These are phyloP conservation scores for Magnaporthiopsis incrustans DNA, from an alignment of 2,329 filamentous ascomycete species.

Conservation along the genomic window DNA sequence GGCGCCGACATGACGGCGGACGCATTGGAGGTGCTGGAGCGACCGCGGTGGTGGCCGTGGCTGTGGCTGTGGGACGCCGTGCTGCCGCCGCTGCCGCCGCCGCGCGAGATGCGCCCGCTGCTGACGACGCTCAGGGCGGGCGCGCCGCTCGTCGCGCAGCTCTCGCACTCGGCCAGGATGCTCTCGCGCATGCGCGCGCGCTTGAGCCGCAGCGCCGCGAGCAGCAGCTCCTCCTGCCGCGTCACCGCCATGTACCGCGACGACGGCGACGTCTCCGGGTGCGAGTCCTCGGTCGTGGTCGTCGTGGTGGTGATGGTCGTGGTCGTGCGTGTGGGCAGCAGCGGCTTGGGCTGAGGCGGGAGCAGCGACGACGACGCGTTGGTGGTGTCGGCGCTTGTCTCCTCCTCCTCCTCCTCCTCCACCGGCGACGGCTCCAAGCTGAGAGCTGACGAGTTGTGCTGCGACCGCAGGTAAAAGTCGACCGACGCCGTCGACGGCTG, in stretches of 20 bases:
- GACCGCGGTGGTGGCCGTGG: background rate
- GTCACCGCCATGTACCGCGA: constrained; percentile 45
- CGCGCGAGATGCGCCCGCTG: background rate
- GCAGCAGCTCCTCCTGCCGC: constrained; percentile 48
- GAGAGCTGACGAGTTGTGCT: constrained; percentile 11
- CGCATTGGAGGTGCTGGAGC: constrained; percentile 1
- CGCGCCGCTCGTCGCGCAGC: constrained; percentile 14
- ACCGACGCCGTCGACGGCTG: constrained; percentile 29
- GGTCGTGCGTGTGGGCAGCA: constrained; percentile 7
- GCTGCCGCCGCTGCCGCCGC: background rate
- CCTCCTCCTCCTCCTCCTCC: background rate
- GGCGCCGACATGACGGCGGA: background rate
- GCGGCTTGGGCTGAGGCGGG: constrained; percentile 16
- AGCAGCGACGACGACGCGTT: constrained; percentile 22
- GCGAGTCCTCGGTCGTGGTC: constrained; percentile 16
- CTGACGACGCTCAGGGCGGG: background rate
- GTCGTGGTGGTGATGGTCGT: constrained; percentile 9
- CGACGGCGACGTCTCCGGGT: constrained; percentile 18
- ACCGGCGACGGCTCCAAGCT: background rate
- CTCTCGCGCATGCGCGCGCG: constrained; percentile 46
- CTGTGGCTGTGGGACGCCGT: too few species aligned
- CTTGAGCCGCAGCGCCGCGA: constrained; percentile 48
- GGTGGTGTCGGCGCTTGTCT: constrained; percentile 10
- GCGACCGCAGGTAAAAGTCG: constrained; percentile 38
- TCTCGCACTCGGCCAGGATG: constrained; percentile 34